These are phyloP conservation scores for Phytophthora crassamura DNA, from an alignment of 352 stramenopile genomes.

Conservation along the genomic window DNA sequence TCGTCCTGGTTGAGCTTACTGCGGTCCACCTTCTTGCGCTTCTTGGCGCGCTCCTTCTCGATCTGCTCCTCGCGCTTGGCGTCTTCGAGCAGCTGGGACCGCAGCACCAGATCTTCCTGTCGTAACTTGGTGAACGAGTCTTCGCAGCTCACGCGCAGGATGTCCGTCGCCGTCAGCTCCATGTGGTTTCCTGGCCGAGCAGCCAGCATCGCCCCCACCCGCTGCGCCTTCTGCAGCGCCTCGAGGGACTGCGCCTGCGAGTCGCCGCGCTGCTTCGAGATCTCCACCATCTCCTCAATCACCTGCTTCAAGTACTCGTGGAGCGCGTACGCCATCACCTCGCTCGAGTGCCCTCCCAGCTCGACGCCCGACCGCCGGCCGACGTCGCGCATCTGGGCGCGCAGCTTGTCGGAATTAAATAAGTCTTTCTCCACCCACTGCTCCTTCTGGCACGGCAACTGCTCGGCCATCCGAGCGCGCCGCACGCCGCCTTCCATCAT, in stretches of 20 bases:
- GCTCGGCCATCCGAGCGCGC: conserved; percentile 49
- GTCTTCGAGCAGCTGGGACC: conserved; percentile 72
- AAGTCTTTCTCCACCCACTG: conserved; percentile 84
- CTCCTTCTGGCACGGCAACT: conserved; percentile 74
- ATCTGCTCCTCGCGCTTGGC: conserved; percentile 76
- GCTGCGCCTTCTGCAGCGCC: conserved; percentile 53
- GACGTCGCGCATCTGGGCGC: conserved; percentile 60
- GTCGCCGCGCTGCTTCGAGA: conserved; percentile 80
- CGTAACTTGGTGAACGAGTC: conserved; percentile 74
- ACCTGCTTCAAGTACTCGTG: conserved; percentile 89
- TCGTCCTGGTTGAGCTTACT: conserved; percentile 82
- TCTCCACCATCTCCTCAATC: conserved; percentile 87
- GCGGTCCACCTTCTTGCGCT: conserved; percentile 88
- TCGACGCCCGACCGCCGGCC: conserved; percentile 58
- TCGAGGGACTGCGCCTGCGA: conserved; percentile 54
- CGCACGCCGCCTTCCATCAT: conserved; percentile 75
- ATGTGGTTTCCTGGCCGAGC: conserved; percentile 30
- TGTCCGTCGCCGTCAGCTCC: conserved; percentile 79
- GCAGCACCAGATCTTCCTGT: conserved; percentile 70
- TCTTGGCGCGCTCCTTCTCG: conserved; percentile 85
- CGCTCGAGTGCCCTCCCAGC: conserved; percentile 60
- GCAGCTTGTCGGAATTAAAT: conserved; percentile 75
- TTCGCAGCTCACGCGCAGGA: conserved; percentile 86
- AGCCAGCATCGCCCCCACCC: conserved; percentile 18
- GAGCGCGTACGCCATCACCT: conserved; percentile 87